Evolutionary conservation across 2,329 filamentous ascomycete genomes (phyloP).

Genomic region (Beauveria pseudobassiana): DNA sequence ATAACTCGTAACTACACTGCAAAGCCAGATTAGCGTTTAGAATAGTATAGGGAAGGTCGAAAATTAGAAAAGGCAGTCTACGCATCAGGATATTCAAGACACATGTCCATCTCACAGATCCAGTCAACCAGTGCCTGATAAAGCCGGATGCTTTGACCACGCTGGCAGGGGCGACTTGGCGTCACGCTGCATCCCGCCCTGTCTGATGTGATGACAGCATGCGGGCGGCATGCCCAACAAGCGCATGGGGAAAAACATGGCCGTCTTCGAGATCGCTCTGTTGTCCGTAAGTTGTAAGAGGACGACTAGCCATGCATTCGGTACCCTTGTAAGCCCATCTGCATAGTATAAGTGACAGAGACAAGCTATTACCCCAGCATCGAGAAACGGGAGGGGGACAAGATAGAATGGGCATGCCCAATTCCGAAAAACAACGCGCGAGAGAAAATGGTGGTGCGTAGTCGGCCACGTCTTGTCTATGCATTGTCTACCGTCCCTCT

Average conservation of each 20-base stretch:
- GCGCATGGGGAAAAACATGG: neutral
- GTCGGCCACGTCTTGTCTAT: constrained; percentile 1
- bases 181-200: neutral
- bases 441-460: neutral
- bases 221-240: neutral
- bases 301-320: too few species aligned
- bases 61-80: too few species aligned
- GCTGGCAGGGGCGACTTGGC: neutral
- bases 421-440: neutral
- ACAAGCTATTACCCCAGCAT: neutral
- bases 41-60: too few species aligned
- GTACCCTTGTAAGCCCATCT: neutral
- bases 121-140: neutral
- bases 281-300: too few species aligned
- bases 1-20: too few species aligned
- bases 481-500: neutral
- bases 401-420: neutral
- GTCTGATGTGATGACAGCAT: neutral
- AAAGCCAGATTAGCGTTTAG: too few species aligned
- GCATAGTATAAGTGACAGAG: constrained; percentile 1
- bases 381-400: neutral
- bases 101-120: too few species aligned
- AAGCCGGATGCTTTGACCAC: neutral
- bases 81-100: too few species aligned
- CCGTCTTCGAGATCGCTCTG: neutral